These are phyloP conservation scores for Allium cepa DNA, from an alignment of 106 monocot species.

Conservation along the genomic window DNA sequence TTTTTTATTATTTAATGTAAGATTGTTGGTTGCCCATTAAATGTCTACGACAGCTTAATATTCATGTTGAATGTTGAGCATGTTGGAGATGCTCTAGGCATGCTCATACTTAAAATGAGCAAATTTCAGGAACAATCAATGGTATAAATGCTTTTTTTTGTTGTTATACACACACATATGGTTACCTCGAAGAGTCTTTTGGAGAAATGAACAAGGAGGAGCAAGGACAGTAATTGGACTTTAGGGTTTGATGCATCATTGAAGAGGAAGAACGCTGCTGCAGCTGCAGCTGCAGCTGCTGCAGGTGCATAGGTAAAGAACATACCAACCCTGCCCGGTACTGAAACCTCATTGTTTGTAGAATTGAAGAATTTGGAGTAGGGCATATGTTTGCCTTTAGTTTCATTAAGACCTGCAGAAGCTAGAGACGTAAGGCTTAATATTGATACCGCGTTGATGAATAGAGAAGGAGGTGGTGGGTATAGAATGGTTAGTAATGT, in stretches of 20 bases:
- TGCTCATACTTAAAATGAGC: too few species aligned
- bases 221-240: constrained; percentile 7
- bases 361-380: constrained; percentile 69
- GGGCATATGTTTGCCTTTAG: constrained; percentile 25
- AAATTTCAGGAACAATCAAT: not conserved
- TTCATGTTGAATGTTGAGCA: too few species aligned
- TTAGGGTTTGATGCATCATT: constrained; percentile 7
- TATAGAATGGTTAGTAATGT: constrained; percentile 15
- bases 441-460: constrained; percentile 26
- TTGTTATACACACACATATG: not conserved
- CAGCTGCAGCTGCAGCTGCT: constrained; percentile 21
- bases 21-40: too few species aligned
- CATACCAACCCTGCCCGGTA: constrained; percentile 43
- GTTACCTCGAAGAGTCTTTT: constrained; percentile 60
- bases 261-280: constrained; percentile 26
- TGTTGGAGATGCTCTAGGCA: too few species aligned
- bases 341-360: not conserved
- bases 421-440: constrained; percentile 11
- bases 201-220: constrained; percentile 41
- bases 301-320: constrained; percentile 40
- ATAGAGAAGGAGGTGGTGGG: constrained; percentile 33
- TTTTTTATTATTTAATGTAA: too few species aligned
- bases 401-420: constrained; percentile 22
- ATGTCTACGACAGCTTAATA: too few species aligned
- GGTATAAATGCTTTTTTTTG: not conserved